Conservation (phyloP, 306 rosid genomes). For the Neltuma alba region DNA sequence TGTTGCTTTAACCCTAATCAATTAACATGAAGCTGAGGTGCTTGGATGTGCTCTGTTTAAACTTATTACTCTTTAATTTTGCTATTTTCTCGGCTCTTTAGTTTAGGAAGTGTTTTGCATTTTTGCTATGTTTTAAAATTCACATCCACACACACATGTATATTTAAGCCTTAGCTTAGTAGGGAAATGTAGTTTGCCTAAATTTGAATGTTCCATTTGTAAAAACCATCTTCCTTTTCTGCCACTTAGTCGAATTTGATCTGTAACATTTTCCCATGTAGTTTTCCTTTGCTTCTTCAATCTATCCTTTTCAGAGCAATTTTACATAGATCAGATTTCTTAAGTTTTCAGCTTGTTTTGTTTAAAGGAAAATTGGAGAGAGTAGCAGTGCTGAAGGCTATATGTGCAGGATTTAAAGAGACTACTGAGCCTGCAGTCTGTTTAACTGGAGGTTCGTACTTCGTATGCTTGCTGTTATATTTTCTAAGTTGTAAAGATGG, state of each 20-base stretch:
- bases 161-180: background rate
- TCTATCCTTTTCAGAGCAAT: conserved; percentile 8
- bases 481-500: conserved; percentile 1
- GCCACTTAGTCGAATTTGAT: background rate
- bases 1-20: conserved; percentile 35
- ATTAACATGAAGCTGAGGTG: conserved; percentile 3
- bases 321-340: conserved; percentile 25
- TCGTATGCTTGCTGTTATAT: conserved; percentile 29
- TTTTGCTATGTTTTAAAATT: background rate
- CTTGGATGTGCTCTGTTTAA: background rate
- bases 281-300: background rate
- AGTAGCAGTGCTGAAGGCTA: conserved; percentile 70
- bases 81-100: background rate
- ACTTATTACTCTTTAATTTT: background rate
- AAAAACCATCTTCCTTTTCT: background rate
- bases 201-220: background rate
- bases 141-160: too few species aligned
- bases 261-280: background rate
- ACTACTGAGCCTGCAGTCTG: conserved; percentile 78
- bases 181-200: background rate
- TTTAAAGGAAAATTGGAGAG: conserved; percentile 86
- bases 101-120: background rate
- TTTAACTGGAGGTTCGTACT: conserved; percentile 81
- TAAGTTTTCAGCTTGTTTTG: conserved; percentile 34
- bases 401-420: conserved; percentile 92